A percentile compares a stretch with the other conserved stretches of the same genome.
phyloP scores from a whole-genome alignment of 106 monocot genomes.

The Allium cepa region DNA sequence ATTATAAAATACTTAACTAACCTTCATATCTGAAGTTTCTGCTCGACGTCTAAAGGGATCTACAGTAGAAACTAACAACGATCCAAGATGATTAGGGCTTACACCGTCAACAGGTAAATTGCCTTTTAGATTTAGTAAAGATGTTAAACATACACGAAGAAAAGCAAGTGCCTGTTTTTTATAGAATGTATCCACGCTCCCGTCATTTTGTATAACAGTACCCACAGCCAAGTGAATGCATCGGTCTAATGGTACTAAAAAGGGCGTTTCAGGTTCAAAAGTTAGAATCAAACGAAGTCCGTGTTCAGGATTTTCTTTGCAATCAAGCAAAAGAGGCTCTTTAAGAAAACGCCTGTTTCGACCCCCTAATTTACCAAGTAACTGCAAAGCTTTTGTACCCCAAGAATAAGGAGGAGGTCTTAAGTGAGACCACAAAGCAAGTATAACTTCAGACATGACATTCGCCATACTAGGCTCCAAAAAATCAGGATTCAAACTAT shows the following conservation, averaged over 20 bases:
- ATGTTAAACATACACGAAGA: constrained; percentile 77
- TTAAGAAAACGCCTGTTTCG: constrained; percentile 94
- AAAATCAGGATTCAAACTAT: constrained; percentile 98
- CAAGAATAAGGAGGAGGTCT: constrained; percentile 89
- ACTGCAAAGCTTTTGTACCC: constrained; percentile 90
- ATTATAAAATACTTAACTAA: constrained; percentile 11
- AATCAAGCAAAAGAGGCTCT: constrained; percentile 87
- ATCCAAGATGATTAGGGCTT: constrained; percentile 45
- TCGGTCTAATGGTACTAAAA: constrained; percentile 92
- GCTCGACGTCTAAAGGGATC: constrained; percentile 65
- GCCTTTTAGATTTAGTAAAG: constrained; percentile 72
- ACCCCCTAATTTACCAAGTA: constrained; percentile 96
- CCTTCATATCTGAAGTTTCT: constrained; percentile 83
- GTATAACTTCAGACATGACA: constrained; percentile 97
- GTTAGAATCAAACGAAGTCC: constrained; percentile 96
- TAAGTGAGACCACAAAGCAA: constrained; percentile 96
- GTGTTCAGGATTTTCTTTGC: constrained; percentile 98
- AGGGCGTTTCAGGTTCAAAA: constrained; percentile 93
- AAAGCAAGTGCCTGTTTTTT: constrained; percentile 86
- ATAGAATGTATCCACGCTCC: constrained; percentile 73
- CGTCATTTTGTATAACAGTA: constrained; percentile 60
- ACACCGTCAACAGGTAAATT: constrained; percentile 57
- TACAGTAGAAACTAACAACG: constrained; percentile 66
- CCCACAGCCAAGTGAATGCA: constrained; percentile 78
- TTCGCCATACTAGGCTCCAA: constrained; percentile 98